Base-by-base conservation (phyloP, 306 rosid genomes). In the Hippophae gyantsensis region DNA sequence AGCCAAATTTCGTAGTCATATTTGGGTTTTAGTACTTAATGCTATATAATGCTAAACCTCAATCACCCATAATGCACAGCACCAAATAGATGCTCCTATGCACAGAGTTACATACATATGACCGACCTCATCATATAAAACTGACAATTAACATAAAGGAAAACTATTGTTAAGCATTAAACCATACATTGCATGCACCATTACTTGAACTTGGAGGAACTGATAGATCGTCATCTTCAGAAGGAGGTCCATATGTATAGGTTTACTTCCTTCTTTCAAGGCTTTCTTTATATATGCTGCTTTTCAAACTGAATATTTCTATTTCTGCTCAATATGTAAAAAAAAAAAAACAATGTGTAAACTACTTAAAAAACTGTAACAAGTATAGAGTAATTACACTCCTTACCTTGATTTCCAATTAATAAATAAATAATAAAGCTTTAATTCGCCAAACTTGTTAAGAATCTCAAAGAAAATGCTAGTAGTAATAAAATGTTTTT, bases 261-360 rank as follows among this genome's bases (percentile, higher is more conserved):
- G 99, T 67, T 66, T 86, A 69, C 95, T 82, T 74, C 99, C 99
- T 78, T 93, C 97, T 84, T 93, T 93, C 71, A 93, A 45, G 63
- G 99, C 97, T 75, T 89, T 93, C 82, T 97, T 84, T 76, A 93
- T 93, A 77, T 93, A 97, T 49, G 95, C 99, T 61, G 99, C 99
- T 86, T 93, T 93, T 97, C 99, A 93, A 58, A 43, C 90, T 59
- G 99, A 95, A 62, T 93, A 93, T 74, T 93, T 93, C 81, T 87
- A 95, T 65, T 93, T 93, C 85, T 93, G 89, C 82, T 93, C 99
- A 66, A 93, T 81, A 97, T 93, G 84, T 66, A 18, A 18, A 18
- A 18, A 18, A 66, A 66, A 75, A 67, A 74, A 71, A 69, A 60
- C 48, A 40, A 49, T 13, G 8, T 14, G 12, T 58, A 48, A 64